phyloP scores from a whole-genome alignment of 2,329 filamentous ascomycete genomes.

The Alternaria arborescens region DNA sequence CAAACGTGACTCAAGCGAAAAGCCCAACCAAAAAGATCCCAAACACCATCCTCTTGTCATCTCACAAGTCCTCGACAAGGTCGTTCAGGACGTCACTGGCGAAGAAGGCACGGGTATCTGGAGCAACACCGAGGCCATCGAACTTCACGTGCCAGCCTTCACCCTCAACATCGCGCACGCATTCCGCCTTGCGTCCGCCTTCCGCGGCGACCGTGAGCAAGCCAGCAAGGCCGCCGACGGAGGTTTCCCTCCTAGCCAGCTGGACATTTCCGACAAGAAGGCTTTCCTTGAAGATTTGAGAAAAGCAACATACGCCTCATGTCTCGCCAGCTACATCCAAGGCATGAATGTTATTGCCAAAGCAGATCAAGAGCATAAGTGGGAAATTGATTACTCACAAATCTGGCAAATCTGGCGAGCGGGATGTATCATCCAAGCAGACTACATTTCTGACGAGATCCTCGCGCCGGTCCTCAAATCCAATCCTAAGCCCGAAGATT shows the following conservation, averaged over 20 bases:
- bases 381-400: slow-evolving; percentile 63
- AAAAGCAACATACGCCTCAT: slow-evolving; percentile 68
- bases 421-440: slow-evolving; percentile 75
- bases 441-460: slow-evolving; percentile 67
- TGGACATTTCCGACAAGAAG: slow-evolving; percentile 45
- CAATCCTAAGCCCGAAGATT: slow-evolving; percentile 52
- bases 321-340: slow-evolving; percentile 70
- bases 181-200: slow-evolving; percentile 69
- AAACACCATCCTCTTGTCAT: slow-evolving; percentile 59
- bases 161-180: slow-evolving; percentile 71
- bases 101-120: slow-evolving; percentile 74
- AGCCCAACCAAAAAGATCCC: slow-evolving; percentile 12
- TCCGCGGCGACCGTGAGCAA: slow-evolving; percentile 63
- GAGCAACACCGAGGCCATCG: slow-evolving; percentile 69
- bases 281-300: slow-evolving; percentile 66
- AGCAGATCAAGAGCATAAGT: slow-evolving; percentile 66
- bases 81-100: slow-evolving; percentile 73
- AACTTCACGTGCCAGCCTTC: slow-evolving; percentile 69
- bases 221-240: slow-evolving; percentile 59
- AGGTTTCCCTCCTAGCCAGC: slow-evolving; percentile 51
- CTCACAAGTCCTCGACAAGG: slow-evolving; percentile 71
- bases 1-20: slow-evolving; percentile 53
- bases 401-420: slow-evolving; percentile 71
- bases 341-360: slow-evolving; percentile 70
- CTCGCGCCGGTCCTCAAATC: slow-evolving; percentile 58